Percentiles rank a stretch among this genome's conserved stretches.
Evolutionary conservation across 1,284 basidiomycete genomes (phyloP).

Genomic region (Cutaneotrichosporon mucoides): DNA sequence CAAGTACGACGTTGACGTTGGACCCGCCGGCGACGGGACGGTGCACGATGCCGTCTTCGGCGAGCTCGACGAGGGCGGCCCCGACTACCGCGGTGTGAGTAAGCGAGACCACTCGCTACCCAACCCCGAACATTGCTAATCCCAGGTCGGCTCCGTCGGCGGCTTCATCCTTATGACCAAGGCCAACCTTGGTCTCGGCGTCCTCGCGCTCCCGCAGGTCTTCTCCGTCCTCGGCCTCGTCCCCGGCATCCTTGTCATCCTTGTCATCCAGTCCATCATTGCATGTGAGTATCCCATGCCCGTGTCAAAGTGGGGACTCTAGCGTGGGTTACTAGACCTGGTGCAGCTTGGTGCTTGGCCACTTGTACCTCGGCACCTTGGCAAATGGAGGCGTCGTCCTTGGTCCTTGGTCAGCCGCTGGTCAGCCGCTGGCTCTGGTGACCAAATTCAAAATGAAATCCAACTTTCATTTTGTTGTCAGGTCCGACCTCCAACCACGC

Average conservation of each 20-base stretch:
- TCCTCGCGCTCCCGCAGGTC: constrained; percentile 35
- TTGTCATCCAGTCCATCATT: constrained; percentile 32
- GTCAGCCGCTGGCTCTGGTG: too few relatives aligned
- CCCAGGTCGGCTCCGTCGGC: constrained; percentile 17
- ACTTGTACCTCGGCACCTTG: too few relatives aligned
- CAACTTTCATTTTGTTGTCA: neutral
- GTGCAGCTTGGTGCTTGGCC: neutral
- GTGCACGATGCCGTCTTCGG: constrained; percentile 33
- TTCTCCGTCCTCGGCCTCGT: constrained; percentile 33
- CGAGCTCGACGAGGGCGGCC: constrained; percentile 26
- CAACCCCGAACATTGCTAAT: neutral
- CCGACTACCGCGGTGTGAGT: constrained; percentile 32
- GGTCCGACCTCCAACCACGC: neutral
- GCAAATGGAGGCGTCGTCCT: too few relatives aligned
- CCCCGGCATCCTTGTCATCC: constrained; percentile 34
- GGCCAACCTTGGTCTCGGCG: constrained; percentile 39
- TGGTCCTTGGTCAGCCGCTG: too few relatives aligned
- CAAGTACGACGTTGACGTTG: constrained; percentile 15
- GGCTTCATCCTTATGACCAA: constrained; percentile 28
- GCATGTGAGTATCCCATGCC: constrained; percentile 24
- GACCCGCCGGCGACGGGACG: constrained; percentile 10
- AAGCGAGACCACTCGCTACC: too few relatives aligned
- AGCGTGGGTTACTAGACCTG: too few relatives aligned
- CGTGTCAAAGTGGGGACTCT: too few relatives aligned
- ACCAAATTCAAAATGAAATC: too few relatives aligned